A percentile compares a stretch with the other conserved stretches of the same genome.
These are phyloP conservation scores for Hippophae gyantsensis DNA, from an alignment of 306 rosid genomes.

Conservation along the genomic window DNA sequence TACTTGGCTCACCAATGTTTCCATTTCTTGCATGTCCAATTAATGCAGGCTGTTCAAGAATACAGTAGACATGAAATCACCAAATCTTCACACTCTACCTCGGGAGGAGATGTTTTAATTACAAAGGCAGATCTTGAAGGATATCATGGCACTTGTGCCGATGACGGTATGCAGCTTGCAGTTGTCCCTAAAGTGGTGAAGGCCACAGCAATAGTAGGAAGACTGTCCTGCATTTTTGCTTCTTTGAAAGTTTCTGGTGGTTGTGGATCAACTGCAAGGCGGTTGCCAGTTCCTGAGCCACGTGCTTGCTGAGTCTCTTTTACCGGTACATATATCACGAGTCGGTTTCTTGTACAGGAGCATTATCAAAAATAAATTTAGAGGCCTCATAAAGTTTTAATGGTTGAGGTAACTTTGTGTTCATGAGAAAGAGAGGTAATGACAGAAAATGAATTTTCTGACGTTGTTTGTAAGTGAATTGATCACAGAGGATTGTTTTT, in stretches of 20 bases:
- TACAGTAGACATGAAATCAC: constrained; percentile 35
- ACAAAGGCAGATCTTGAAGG: constrained; percentile 96
- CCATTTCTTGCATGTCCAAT: constrained; percentile 2
- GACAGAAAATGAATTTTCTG: too few species aligned
- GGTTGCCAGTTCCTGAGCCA: constrained; percentile 73
- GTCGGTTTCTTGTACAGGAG: constrained; percentile 36
- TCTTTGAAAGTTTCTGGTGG: constrained; percentile 62
- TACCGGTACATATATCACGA: constrained; percentile 10
- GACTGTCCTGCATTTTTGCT: constrained; percentile 74
- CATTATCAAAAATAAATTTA: constrained; percentile 26
- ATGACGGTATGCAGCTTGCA: constrained; percentile 47
- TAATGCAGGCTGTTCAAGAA: constrained; percentile 77
- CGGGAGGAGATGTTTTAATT: constrained; percentile 81
- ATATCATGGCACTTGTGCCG: constrained; percentile 40
- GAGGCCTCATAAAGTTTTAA: constrained; percentile 21
- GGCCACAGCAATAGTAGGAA: constrained; percentile 70
- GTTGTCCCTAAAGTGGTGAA: constrained; percentile 43
- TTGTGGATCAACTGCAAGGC: constrained; percentile 43
- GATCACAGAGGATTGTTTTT: too few species aligned
- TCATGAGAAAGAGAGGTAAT: constrained; percentile 37
- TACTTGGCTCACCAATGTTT: constrained; percentile 11
- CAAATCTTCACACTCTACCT: constrained; percentile 48
- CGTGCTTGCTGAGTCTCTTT: constrained; percentile 62
- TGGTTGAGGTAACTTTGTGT: constrained; percentile 36
- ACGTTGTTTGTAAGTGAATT: too few species aligned